phyloP scores from a whole-genome alignment of 441 rosid species.

The Erysimum pusillum region DNA sequence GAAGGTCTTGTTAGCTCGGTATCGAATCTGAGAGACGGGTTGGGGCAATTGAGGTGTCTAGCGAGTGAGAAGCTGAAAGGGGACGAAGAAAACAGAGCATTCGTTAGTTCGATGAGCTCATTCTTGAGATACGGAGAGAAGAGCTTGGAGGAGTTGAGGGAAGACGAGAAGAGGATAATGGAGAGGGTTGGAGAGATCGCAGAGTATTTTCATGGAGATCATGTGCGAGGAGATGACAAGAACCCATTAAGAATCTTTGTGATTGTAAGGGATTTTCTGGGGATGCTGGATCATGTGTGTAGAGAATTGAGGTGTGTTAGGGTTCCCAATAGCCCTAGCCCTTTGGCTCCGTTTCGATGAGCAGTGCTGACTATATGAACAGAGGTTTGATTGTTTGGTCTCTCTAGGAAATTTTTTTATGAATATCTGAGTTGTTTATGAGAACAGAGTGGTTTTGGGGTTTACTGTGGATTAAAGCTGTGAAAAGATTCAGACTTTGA shows the following conservation, averaged over 20 bases:
- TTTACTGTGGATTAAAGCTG: slow-evolving; percentile 1
- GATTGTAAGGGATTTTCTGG: slow-evolving; percentile 96
- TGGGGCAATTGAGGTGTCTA: slow-evolving; percentile 61
- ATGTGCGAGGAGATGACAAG: slow-evolving; percentile 80
- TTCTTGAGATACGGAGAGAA: slow-evolving; percentile 67
- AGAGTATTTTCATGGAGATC: slow-evolving; percentile 90
- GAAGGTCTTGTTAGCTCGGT: slow-evolving; percentile 90
- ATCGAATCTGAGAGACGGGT: slow-evolving; percentile 74
- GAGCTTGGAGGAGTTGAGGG: slow-evolving; percentile 70
- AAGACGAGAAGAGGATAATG: slow-evolving; percentile 77
- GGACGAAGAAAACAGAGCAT: slow-evolving; percentile 60
- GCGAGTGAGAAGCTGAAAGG: slow-evolving; percentile 49
- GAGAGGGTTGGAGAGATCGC: slow-evolving; percentile 77
- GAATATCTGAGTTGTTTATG: slow-evolving; percentile 29
- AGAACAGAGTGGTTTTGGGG: slow-evolving; percentile 14
- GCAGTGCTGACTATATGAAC: slow-evolving; percentile 7
- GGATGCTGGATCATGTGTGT: slow-evolving; percentile 94
- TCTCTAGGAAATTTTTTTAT: slow-evolving; percentile 18
- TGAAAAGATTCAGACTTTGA: slow-evolving; percentile 34
- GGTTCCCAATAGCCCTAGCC: slow-evolving; percentile 68
- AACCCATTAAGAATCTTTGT: slow-evolving; percentile 90
- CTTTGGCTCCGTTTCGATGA: slow-evolving; percentile 82
- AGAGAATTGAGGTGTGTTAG: slow-evolving; percentile 81
- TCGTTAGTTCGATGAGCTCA: slow-evolving; percentile 65
- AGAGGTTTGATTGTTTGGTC: slow-evolving; percentile 32